These are phyloP conservation scores for Aurantiochytrium sp. DNA, from an alignment of 108 stramenopile species.

Conservation along the genomic window DNA sequence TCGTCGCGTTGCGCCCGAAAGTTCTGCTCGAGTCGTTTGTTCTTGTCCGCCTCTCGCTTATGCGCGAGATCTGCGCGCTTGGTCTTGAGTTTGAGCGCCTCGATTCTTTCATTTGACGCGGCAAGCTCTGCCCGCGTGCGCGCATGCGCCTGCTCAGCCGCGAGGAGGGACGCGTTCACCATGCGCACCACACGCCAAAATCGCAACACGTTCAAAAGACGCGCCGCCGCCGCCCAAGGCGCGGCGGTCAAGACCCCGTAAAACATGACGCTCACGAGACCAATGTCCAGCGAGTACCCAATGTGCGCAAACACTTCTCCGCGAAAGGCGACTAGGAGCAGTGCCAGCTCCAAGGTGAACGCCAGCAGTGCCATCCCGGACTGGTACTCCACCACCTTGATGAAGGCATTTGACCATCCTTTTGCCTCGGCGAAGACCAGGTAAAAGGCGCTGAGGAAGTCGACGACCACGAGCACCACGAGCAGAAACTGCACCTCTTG, in stretches of 20 bases:
- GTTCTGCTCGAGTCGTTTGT: slow-evolving; percentile 18
- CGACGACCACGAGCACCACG: neutral
- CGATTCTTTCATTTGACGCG: neutral
- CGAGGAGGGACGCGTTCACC: neutral
- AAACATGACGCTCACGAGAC: neutral
- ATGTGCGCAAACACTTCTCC: neutral
- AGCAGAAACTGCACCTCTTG: slow-evolving; percentile 10
- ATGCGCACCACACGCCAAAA: slow-evolving; percentile 1
- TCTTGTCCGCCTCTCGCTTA: neutral
- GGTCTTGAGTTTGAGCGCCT: neutral
- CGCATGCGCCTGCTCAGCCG: neutral
- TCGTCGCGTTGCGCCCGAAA: slow-evolving; percentile 9
- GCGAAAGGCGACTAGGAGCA: neutral
- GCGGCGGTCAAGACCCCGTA: neutral
- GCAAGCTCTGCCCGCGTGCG: neutral
- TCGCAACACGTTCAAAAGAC: neutral
- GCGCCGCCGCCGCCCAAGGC: neutral
- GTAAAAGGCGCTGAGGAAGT: slow-evolving; percentile 2
- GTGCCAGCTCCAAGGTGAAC: neutral
- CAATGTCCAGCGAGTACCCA: slow-evolving; percentile 10
- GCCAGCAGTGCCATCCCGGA: neutral
- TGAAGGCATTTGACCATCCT: neutral
- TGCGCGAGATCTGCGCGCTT: neutral
- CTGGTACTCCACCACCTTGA: neutral
- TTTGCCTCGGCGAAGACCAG: neutral